These are phyloP conservation scores for Populus euphratica DNA, from an alignment of 345 rosid genomes.

Conservation along the genomic window DNA sequence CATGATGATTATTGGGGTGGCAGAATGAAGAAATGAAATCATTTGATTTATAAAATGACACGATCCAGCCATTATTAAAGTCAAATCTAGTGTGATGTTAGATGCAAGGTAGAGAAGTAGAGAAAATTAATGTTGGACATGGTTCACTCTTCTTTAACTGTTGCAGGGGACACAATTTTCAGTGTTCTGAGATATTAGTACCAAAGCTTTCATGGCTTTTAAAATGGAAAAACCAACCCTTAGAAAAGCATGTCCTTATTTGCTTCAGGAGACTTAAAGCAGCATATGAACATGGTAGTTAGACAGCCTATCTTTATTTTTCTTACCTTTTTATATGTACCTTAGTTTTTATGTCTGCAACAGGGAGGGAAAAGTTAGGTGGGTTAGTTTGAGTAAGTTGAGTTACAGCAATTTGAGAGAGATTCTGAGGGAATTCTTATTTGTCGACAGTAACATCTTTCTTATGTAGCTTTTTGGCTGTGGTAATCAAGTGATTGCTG, in stretches of 20 bases:
- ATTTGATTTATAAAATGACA: not conserved
- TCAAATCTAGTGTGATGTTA: not conserved
- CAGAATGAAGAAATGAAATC: not conserved
- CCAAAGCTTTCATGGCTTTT: slow-evolving; percentile 20
- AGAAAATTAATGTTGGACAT: not conserved
- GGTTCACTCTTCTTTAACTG: not conserved
- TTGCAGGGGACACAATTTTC: not conserved
- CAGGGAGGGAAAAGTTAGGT: not conserved
- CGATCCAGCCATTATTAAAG: not conserved
- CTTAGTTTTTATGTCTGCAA: slow-evolving; percentile 21
- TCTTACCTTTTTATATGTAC: slow-evolving; percentile 15
- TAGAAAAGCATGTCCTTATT: slow-evolving; percentile 20
- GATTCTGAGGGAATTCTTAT: not conserved
- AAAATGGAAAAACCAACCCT: slow-evolving; percentile 33
- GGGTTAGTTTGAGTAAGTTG: not conserved
- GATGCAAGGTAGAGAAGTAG: not conserved
- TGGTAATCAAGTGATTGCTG: not conserved
- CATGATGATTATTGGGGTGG: not conserved
- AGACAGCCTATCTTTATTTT: slow-evolving; percentile 10
- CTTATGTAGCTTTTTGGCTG: not conserved
- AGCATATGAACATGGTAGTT: slow-evolving; percentile 26
- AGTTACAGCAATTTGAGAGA: too few relatives aligned
- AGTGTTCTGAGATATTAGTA: slow-evolving; percentile 9
- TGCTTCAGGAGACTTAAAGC: slow-evolving; percentile 21
- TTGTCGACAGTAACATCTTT: not conserved